Percentiles rank a stretch among this genome's conserved stretches.
Conservation (phyloP, 2,329 filamentous ascomycete species). For the Tolypocladium tropicale region DNA sequence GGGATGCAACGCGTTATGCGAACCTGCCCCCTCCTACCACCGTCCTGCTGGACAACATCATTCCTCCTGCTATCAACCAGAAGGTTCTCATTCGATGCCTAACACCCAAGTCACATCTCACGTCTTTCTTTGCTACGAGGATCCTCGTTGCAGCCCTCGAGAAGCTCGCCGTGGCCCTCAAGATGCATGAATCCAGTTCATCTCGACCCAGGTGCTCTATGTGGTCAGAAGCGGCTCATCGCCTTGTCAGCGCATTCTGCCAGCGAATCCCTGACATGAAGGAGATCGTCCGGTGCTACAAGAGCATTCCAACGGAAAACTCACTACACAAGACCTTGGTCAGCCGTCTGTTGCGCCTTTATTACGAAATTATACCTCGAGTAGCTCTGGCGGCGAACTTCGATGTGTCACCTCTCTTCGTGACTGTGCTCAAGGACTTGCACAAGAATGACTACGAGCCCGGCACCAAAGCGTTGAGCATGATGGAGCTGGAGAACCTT, state of each 20-base stretch:
- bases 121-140: constrained; percentile 75
- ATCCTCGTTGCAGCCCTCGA: constrained; percentile 69
- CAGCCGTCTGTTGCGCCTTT: constrained; percentile 71
- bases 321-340: constrained; percentile 67
- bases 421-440: constrained; percentile 53
- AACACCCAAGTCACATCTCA: constrained; percentile 64
- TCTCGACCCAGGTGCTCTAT: constrained; percentile 26
- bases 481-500: constrained; percentile 72
- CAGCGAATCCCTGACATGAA: constrained; percentile 73
- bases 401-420: constrained; percentile 71
- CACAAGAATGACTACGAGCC: constrained; percentile 42
- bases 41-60: constrained; percentile 72
- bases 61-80: constrained; percentile 73
- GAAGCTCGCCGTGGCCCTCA: constrained; percentile 59
- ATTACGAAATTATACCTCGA: constrained; percentile 73
- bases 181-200: constrained; percentile 42
- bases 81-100: constrained; percentile 73
- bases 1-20: constrained; percentile 48
- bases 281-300: constrained; percentile 66
- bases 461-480: constrained; percentile 41
- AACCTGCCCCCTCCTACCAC: constrained; percentile 69
- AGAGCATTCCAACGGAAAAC: constrained; percentile 56
- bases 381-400: constrained; percentile 76
- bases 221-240: constrained; percentile 61
- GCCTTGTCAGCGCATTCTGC: constrained; percentile 64